Base-by-base conservation (phyloP, 2,329 filamentous ascomycete genomes). In the Pestalotiopsis sp. region DNA sequence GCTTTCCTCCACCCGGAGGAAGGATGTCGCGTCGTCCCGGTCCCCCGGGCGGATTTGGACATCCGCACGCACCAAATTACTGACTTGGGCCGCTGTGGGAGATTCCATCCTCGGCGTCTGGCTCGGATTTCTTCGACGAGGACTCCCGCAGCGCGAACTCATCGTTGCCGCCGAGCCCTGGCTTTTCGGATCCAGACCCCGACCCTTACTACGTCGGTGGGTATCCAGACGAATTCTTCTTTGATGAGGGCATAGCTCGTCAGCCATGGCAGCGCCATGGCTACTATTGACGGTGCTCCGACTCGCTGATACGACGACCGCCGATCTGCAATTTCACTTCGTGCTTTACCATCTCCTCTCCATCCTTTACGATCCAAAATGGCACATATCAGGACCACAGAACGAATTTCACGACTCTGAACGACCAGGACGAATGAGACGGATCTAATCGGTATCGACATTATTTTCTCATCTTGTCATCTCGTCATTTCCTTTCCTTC, bases 61-160 rank as follows among this genome's bases (percentile, higher is more conserved):
- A 31, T 27, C 9, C 20, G 6, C n/a, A 12, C 25, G 23, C 25
- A 4, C 36, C 64, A 60, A 31, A 31, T 20, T 66, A 41, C 25
- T 63, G 59, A 67, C 66, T 67, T 14, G 66, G 59, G 45, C 39
- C 66, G 66, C 66, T 63, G 66, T 63, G 66, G 66, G 66, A 67
- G 25, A 41, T 63, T 14, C 66, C 57, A 13, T 67, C 59, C 25
- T 41, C 61, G 12, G 66, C 59, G 11, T 67, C 64, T 17, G 64
- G 58, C 36, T 66, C 52, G 20, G 64, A 66, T 23, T 36, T 59
- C 27, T 60, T 66, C n/a, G 64, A 66, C 17, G 64, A 66, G 52
- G 64, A 66, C 64, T 66, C 52, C 56, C 64, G 56, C 64, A 66
- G 64, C 56, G 31, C 41, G 52, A 31, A 25, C 45, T 66, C 52